A percentile compares a stretch with the other conserved stretches of the same genome.
phyloP scores from a whole-genome alignment of 2,329 filamentous ascomycete genomes.

The Acrodontium crateriforme region DNA sequence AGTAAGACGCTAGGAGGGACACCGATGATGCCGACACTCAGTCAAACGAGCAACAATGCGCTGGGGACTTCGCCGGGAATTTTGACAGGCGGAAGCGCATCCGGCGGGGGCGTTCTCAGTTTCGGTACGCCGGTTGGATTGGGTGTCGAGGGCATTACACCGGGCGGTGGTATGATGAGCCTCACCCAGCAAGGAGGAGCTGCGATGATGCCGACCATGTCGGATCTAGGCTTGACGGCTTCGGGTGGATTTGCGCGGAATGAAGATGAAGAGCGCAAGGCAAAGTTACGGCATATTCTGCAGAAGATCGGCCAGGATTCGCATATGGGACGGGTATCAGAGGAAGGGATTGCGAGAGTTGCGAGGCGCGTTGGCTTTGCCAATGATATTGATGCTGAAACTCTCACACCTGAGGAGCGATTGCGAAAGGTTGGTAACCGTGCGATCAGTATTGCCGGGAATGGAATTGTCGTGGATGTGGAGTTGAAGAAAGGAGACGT shows the following conservation, averaged over 20 bases:
- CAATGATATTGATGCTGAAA: conserved; percentile 22
- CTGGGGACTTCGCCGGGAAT: conserved; percentile 13
- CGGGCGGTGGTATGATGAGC: conserved; percentile 25
- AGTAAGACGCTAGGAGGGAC: conserved; percentile 19
- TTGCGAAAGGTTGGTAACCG: conserved; percentile 17
- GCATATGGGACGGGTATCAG: conserved; percentile 54
- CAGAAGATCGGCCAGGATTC: conserved; percentile 51
- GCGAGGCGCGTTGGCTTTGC: conserved; percentile 51
- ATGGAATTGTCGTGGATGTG: conserved; percentile 22
- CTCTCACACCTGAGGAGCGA: conserved; percentile 6
- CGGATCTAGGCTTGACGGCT: conserved; percentile 26
- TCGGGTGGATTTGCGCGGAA: conserved; percentile 22
- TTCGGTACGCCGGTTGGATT: conserved; percentile 19
- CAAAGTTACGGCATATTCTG: conserved; percentile 46
- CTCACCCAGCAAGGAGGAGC: conserved; percentile 23
- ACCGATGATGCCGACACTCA: conserved; percentile 21
- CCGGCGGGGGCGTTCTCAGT: neutral
- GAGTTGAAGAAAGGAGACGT: conserved; percentile 16
- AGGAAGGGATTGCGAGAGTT: conserved; percentile 59
- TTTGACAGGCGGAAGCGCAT: conserved; percentile 1
- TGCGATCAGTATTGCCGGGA: conserved; percentile 24
- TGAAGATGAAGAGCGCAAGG: conserved; percentile 40
- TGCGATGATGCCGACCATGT: conserved; percentile 29
- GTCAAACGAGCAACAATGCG: conserved; percentile 15
- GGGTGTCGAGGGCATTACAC: conserved; percentile 22